A percentile compares a stretch with the other conserved stretches of the same genome.
Evolutionary conservation across 257 asterid genomes (phyloP).

Genomic region (Nicotiana benthamiana): DNA sequence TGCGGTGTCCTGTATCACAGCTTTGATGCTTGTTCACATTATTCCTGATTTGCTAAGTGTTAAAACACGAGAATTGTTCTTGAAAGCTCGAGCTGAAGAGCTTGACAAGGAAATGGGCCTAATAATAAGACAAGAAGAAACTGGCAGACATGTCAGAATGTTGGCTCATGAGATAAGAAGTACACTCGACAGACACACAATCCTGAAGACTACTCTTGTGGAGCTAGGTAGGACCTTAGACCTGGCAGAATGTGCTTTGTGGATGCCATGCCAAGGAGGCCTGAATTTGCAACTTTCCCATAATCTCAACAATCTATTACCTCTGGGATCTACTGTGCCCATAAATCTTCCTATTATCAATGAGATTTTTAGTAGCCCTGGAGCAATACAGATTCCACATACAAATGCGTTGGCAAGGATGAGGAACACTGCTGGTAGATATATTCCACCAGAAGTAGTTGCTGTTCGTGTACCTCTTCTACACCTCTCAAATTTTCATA

Average conservation of each 20-base stretch:
- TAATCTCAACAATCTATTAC: constrained; percentile 46
- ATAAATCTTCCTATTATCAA: constrained; percentile 45
- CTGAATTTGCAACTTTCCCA: constrained; percentile 50
- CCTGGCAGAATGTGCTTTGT: constrained; percentile 68
- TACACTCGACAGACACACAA: constrained; percentile 69
- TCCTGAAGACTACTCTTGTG: constrained; percentile 60
- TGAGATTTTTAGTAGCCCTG: constrained; percentile 44
- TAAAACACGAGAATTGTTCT: constrained; percentile 45
- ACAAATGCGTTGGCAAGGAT: constrained; percentile 53
- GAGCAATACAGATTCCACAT: constrained; percentile 50
- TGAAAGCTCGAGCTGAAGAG: constrained; percentile 60
- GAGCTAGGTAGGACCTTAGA: constrained; percentile 63
- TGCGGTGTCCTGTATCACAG: constrained; percentile 59
- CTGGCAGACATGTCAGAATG: constrained; percentile 76
- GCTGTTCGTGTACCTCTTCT: constrained; percentile 75
- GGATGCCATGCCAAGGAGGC: constrained; percentile 75
- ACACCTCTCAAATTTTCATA: constrained; percentile 54
- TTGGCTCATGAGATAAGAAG: constrained; percentile 76
- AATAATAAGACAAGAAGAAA: constrained; percentile 61
- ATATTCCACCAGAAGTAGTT: constrained; percentile 47
- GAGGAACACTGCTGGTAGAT: constrained; percentile 37
- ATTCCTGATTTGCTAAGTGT: constrained; percentile 66
- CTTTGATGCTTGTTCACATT: constrained; percentile 65
- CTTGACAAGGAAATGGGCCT: constrained; percentile 70
- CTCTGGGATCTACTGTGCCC: constrained; percentile 54